phyloP scores from a whole-genome alignment of 495 filamentous ascomycete genomes.

The Ramalina intermedia region DNA sequence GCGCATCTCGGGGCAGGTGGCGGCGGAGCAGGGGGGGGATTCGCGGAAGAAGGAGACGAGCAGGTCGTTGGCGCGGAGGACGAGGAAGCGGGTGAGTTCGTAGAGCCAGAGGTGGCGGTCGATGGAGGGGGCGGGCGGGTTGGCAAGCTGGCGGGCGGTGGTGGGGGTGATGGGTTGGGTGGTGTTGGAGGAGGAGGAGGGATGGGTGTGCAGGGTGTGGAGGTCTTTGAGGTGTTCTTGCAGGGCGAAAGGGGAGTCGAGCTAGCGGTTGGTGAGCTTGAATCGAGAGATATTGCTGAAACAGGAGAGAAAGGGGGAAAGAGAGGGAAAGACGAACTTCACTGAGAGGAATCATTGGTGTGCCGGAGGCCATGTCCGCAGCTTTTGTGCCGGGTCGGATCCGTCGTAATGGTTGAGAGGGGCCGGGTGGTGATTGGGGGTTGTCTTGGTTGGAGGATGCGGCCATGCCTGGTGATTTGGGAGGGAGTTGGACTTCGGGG shows the following conservation, averaged over 20 bases:
- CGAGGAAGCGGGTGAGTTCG: constrained; percentile 89
- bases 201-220: constrained; percentile 62
- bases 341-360: constrained; percentile 67
- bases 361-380: constrained; percentile 79
- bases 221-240: constrained; percentile 94
- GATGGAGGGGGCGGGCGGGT: constrained; percentile 54
- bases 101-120: constrained; percentile 90
- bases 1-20: constrained; percentile 94
- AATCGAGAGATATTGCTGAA: neutral
- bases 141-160: constrained; percentile 57
- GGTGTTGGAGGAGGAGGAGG: constrained; percentile 36
- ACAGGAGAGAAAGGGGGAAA: neutral
- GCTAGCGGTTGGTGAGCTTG: constrained; percentile 31
- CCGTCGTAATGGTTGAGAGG: constrained; percentile 58
- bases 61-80: constrained; percentile 79
- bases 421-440: constrained; percentile 32
- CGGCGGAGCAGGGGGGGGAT: constrained; percentile 66
- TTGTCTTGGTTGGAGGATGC: constrained; percentile 26
- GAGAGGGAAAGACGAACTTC: constrained; percentile 42
- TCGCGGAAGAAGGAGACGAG: constrained; percentile 88
- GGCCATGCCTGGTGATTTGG: constrained; percentile 59
- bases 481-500: constrained; percentile 78
- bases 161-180: constrained; percentile 56
- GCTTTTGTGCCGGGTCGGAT: constrained; percentile 88
- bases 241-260: constrained; percentile 95